Base-by-base conservation (phyloP, 495 filamentous ascomycete species). In the Podospora appendiculata region DNA sequence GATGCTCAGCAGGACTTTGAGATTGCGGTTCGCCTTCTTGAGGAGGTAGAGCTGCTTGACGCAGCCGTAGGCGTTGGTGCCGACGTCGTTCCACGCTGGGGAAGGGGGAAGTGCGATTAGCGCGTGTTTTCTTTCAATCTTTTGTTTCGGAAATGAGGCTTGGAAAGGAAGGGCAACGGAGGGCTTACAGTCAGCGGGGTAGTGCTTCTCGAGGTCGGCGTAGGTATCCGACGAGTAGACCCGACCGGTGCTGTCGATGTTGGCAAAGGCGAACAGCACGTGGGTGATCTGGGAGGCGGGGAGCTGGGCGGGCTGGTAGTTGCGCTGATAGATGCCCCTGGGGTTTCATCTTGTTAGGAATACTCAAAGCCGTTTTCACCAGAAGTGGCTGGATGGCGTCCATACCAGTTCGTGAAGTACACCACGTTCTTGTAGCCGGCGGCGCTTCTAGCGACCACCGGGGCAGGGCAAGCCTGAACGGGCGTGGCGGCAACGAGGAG, bases 241-340 rank as follows among this genome's bases (percentile, higher is more conserved):
- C 66, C 90, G 84, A 18, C 92, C 92, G 33, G 86, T 85, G 0
- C 84, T 73, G 0, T 78, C 76, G n/a, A 96, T 69, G 63, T 96
- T 92, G 53, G 88, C 89, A 64, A 97, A 97, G 33, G 91, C 78
- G 65, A 96, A 96, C 7, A 96, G 76, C 3, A 96, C 75, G 63
- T 95, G 90, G 6, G 88, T 95, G 52, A 97, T 67, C 53, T 95
- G 79, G 13, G 83, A 76, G 1, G 79, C 87, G 0, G 91, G 91
- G 18, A 97, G 75, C 58, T 92, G 81, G 50, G 87, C 79, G 2
- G 89, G 88, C 48, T 90, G 79, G 66, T 90, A 88, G 58, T 88
- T 82, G 57, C 90, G 78, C 41, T 78, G 88, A 60, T 95, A 95
- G 56, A 95, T 94, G 35, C 84, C 88, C 90, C 89, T 73, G 50